Percentiles rank a stretch among this genome's conserved stretches.
Evolutionary conservation across 352 stramenopile genomes (phyloP).

Genomic region (Pythium periplocum): DNA sequence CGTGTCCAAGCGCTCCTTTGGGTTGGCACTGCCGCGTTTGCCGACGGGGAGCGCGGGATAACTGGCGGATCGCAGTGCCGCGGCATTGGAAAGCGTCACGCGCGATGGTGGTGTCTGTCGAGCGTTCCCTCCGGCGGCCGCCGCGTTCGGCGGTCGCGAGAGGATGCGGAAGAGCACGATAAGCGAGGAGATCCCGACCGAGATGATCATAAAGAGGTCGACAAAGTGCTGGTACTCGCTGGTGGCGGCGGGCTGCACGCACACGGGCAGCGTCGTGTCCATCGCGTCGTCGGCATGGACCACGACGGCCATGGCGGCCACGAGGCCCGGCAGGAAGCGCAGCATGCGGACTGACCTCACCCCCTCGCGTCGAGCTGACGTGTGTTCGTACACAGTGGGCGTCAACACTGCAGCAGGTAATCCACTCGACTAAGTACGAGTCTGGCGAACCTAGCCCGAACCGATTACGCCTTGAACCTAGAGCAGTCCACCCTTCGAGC

Average conservation of each 20-base stretch:
- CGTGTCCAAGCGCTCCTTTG: conserved; percentile 58
- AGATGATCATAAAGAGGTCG: conserved; percentile 64
- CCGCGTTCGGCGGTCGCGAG: background rate
- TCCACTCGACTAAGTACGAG: too few species aligned
- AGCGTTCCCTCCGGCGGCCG: conserved; percentile 1
- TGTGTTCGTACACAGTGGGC: too few species aligned
- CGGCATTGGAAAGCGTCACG: conserved; percentile 2
- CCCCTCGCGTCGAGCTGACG: too few species aligned
- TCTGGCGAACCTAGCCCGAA: too few species aligned
- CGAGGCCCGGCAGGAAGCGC: too few species aligned
- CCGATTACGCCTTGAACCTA: too few species aligned
- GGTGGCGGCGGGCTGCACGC: conserved; percentile 1
- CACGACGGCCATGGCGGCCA: background rate
- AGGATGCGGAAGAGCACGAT: conserved; percentile 62
- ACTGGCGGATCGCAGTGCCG: background rate
- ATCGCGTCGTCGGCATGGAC: background rate
- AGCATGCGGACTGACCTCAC: too few species aligned
- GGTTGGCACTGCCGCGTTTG: conserved; percentile 21
- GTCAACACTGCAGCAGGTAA: too few species aligned
- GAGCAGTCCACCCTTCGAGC: too few species aligned
- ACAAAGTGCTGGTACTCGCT: conserved; percentile 33
- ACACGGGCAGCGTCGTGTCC: conserved; percentile 2
- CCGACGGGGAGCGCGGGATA: conserved; percentile 3
- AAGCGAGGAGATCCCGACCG: conserved; percentile 50
- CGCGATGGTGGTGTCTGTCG: conserved; percentile 1